A percentile compares a stretch with the other conserved stretches of the same genome.
Evolutionary conservation across 768 basidiomycete species (phyloP).

Genomic region (Lentinula boryana): DNA sequence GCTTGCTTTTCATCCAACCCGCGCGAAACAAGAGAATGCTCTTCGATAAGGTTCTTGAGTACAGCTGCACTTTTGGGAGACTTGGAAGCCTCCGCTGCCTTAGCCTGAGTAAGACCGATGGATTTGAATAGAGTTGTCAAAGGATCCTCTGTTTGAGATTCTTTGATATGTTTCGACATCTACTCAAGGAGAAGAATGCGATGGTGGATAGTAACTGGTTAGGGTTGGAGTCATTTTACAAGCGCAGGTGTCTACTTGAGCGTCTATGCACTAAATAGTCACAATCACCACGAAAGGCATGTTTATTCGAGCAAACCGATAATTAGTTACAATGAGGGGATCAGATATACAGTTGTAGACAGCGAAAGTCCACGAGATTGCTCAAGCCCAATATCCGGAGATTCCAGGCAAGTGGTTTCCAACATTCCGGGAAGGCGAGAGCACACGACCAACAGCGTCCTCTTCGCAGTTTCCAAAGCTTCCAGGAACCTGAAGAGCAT

Average conservation of each 20-base stretch:
- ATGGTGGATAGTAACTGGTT: neutral
- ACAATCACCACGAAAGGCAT: too few species aligned
- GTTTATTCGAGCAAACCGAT: neutral
- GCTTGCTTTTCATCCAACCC: constrained; percentile 73
- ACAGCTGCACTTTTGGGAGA: constrained; percentile 69
- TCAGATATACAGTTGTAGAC: neutral
- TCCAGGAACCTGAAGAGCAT: neutral
- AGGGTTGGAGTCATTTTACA: neutral
- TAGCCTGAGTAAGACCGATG: constrained; percentile 69
- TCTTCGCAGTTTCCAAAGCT: neutral
- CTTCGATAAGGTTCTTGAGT: constrained; percentile 64
- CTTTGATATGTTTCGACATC: constrained; percentile 11
- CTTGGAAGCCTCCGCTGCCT: constrained; percentile 80
- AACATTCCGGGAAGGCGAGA: neutral
- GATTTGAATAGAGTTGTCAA: constrained; percentile 58
- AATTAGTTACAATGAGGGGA: neutral
- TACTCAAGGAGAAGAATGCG: neutral
- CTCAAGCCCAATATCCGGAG: neutral
- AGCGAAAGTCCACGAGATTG: neutral
- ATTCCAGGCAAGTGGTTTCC: neutral
- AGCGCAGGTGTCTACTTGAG: neutral
- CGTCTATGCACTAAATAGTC: neutral
- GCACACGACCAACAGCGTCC: neutral
- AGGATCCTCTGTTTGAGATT: constrained; percentile 20
- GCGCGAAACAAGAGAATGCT: constrained; percentile 36